Percentiles rank a stretch among this genome's conserved stretches.
Conservation (phyloP, 371 early-diverging fungal species). For the Catenaria anguillulae region DNA sequence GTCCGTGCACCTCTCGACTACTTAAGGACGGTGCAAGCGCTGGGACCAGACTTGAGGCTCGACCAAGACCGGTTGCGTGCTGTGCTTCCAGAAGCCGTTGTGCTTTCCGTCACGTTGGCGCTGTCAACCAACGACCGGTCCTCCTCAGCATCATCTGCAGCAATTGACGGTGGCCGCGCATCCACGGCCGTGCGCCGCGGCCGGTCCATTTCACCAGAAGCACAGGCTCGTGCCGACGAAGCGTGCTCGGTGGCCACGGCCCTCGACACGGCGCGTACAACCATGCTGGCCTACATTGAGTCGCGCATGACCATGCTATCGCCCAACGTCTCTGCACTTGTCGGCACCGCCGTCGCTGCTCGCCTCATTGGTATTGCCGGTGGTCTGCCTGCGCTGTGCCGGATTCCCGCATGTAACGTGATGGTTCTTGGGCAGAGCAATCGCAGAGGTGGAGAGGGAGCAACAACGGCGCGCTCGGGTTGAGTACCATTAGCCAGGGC, state of each 20-base stretch:
- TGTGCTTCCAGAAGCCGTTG: background rate
- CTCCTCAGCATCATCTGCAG: too few relatives aligned
- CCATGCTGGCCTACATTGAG: conserved; percentile 79
- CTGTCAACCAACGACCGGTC: background rate
- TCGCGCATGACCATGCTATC: conserved; percentile 84
- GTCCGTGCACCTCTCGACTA: conserved; percentile 78
- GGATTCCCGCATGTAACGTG: conserved; percentile 84
- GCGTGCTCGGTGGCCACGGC: conserved; percentile 67
- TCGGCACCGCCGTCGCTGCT: conserved; percentile 79
- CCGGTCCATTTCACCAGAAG: conserved; percentile 36
- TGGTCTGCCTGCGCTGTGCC: conserved; percentile 67
- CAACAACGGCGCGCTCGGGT: conserved; percentile 39
- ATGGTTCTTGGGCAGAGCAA: conserved; percentile 36
- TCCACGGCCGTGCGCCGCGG: conserved; percentile 77
- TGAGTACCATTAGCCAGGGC: conserved; percentile 53
- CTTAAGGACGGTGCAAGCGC: conserved; percentile 68
- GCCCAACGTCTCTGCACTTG: conserved; percentile 77
- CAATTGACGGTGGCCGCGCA: conserved; percentile 42
- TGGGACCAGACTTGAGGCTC: conserved; percentile 56
- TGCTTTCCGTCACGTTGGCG: background rate
- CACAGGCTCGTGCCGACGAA: conserved; percentile 49
- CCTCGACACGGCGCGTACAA: conserved; percentile 47
- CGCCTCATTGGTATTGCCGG: conserved; percentile 82
- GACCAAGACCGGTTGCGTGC: background rate
- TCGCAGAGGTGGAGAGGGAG: background rate